Conservation (phyloP, 345 rosid genomes). For the Dimocarpus longan region DNA sequence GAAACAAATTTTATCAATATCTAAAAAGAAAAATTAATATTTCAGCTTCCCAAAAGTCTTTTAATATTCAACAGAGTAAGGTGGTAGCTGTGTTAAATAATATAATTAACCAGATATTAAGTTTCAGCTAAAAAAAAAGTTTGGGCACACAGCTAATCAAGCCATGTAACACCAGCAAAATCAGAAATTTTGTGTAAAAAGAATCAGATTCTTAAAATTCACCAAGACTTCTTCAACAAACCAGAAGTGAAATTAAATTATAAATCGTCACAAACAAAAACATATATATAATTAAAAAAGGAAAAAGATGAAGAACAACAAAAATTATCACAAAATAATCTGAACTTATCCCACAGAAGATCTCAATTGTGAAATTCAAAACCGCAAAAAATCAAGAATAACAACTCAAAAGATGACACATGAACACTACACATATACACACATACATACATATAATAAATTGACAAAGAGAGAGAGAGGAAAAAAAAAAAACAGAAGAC, state of each 20-base stretch:
- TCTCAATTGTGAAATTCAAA: neutral
- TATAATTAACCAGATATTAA: neutral
- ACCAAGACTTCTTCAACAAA: neutral
- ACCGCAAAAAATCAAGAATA: slow-evolving; percentile 7
- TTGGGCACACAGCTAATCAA: neutral
- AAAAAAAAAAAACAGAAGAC: neutral
- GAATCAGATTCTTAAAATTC: neutral
- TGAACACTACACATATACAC: neutral
- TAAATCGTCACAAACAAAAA: neutral
- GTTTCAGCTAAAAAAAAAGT: neutral
- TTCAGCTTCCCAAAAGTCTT: too few species aligned
- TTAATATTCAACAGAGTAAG: neutral
- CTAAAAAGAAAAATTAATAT: neutral
- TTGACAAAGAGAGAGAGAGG: neutral
- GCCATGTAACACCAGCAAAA: neutral
- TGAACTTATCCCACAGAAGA: neutral
- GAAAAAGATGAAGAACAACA: neutral
- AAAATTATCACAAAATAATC: neutral
- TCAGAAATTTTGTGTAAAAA: neutral
- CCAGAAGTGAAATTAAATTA: neutral
- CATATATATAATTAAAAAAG: neutral
- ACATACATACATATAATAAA: neutral
- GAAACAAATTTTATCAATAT: neutral
- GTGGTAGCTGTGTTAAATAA: neutral
- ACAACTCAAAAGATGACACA: slow-evolving; percentile 15